Evolutionary conservation across 2,329 filamentous ascomycete species (phyloP), one percentile per base, ranked within the genome.

Genomic region (Tetracladium maxilliforme): DNA sequence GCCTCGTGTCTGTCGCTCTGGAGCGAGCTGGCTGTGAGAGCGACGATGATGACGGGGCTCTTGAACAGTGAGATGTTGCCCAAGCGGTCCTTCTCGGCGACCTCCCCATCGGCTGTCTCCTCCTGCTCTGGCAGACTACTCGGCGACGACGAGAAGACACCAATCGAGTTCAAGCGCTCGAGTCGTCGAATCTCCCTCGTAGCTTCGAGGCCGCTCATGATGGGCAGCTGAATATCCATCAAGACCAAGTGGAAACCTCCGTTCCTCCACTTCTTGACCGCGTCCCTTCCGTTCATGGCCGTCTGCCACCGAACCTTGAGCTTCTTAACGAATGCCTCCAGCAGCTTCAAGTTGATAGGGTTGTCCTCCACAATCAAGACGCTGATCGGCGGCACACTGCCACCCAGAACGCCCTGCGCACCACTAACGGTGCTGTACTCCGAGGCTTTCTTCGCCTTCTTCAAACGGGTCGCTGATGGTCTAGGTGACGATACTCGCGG

Each of bases 341-440:
- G 60, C 7, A 98, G 71, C 42, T 83, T 81, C 37, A 95, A 59
- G 45, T 95, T 98, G 63, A 98, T 95, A 34, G 90, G 84, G 49
- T 98, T 98, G 55, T 98, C 90, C 56, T 98, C 90, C 10, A 98
- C 90, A 32, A 98, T 93, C 21, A 98, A 62, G 6, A 95, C 86
- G 39, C 92, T 95, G 54, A 98, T 95, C 2, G 90, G 87, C 6
- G 90, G 90, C 1, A 95, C 83, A 2, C 74, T 74, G 27, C 75
- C 77, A 37, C 87, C 83, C 15, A 92, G 64, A 40, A 81, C 62
- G 16, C 69, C 73, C 4, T 73, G 43, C 9, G 45, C 49, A 2
- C 58, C 43, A 30, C 54, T 49, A 22, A 52, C 53, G 12, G 57
- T 54, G 16, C 45, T 43, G 15, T 45, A 49, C 39, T 69, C 74